Evolutionary conservation across 495 filamentous ascomycete genomes (phyloP).

Genomic region (Tuber indicum): DNA sequence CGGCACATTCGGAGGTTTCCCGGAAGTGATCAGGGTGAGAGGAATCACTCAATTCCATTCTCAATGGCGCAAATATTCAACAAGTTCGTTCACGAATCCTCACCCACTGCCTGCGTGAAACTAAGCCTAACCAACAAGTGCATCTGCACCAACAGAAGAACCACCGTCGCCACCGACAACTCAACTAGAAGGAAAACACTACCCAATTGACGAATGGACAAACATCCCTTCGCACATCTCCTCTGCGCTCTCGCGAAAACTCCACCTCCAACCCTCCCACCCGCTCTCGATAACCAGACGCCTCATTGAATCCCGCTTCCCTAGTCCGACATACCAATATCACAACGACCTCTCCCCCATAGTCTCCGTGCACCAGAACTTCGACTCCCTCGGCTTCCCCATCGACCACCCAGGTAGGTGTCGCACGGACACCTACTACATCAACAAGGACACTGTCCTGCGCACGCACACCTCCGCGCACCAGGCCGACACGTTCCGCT

Average conservation of each 20-base stretch:
- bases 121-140: conserved; percentile 10
- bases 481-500: conserved; percentile 77
- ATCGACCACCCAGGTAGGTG: conserved; percentile 81
- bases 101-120: conserved; percentile 1
- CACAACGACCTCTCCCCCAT: conserved; percentile 75
- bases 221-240: conserved; percentile 74
- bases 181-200: conserved; percentile 57
- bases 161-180: conserved; percentile 33
- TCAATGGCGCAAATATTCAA: conserved; percentile 26
- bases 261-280: conserved; percentile 83
- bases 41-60: conserved; percentile 24
- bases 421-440: conserved; percentile 89
- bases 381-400: conserved; percentile 91
- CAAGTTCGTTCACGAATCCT: conserved; percentile 27
- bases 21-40: conserved; percentile 15
- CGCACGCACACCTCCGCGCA: conserved; percentile 93
- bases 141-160: not conserved
- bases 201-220: conserved; percentile 71
- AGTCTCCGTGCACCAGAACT: conserved; percentile 82
- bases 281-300: conserved; percentile 83
- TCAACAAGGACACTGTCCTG: conserved; percentile 75
- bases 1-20: conserved; percentile 4
- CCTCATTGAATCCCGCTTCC: conserved; percentile 86
- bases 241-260: conserved; percentile 60
- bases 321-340: conserved; percentile 60